Base-by-base conservation (phyloP, 768 basidiomycete species). In the Leccinum aurantiacum region DNA sequence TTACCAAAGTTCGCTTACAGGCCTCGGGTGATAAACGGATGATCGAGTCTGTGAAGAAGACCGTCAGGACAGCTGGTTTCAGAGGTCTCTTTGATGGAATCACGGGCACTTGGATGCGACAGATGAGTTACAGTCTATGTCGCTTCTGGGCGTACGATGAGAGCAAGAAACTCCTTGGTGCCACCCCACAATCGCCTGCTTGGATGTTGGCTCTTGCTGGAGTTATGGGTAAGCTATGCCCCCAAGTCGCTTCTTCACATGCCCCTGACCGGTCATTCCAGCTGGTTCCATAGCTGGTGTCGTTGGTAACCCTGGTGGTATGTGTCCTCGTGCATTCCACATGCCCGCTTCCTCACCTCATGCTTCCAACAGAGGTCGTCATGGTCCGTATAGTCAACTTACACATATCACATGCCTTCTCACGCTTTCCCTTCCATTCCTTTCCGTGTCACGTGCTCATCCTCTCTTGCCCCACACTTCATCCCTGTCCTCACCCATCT, bases 81-180 rank as follows among this genome's bases (percentile, higher is more conserved):
- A 63, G 66, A 65, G 93, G 93, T 3, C 79, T 95, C 52, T 93
- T 85, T 68, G 93, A 94, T 69, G 93, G 93, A 17, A 91, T 94
- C 60, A 79, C 88, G 3, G 93, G 93, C 31, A 96, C 93, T 27
- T 89, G 91, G 85, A 75, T 96, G 74, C 84, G 93, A 29, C 93
- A 96, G 76, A 93, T 95, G 91, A 90, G 87, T 35, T 95, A 95
- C 76, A 93, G 90, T 47, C 79, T 94, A 72, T 93, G 91, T 72
- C 82, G 93, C n/a, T 95, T 94, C 78, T 94, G 91, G 85, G 91
- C 90, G 15, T 93, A 95, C 72, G 93, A 95, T 63, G 89, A 91
- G 77, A 91, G 88, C 72, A 95, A 94, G 80, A 92, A 89, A 78
- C 63, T 88, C 7, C 67, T 95, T 0, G 90, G 90, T 22, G 89